Evolutionary conservation across 768 basidiomycete species (phyloP).

Genomic region (Termitomyces sp.): DNA sequence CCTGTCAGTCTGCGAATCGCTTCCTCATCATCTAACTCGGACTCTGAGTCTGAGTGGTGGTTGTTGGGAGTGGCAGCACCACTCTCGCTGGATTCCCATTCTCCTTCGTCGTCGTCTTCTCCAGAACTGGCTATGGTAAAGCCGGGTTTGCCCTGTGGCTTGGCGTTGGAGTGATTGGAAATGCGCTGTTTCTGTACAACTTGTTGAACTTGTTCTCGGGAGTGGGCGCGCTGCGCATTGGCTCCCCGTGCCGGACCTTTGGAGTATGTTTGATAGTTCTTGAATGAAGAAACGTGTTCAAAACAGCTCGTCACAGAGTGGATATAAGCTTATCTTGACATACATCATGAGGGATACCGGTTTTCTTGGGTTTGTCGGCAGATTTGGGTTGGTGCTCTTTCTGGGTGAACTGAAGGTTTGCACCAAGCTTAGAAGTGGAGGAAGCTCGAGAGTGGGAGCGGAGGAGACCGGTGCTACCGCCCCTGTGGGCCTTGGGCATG

Average conservation of each 20-base stretch:
- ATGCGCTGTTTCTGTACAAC: slow-evolving; percentile 19
- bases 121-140: slow-evolving; percentile 54
- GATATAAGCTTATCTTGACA: slow-evolving; percentile 18
- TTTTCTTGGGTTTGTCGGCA: slow-evolving; percentile 51
- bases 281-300: slow-evolving; percentile 2
- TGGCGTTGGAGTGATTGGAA: slow-evolving; percentile 17
- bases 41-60: slow-evolving; percentile 38
- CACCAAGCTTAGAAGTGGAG: slow-evolving; percentile 53
- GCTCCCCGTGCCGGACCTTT: slow-evolving; percentile 24
- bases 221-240: slow-evolving; percentile 32
- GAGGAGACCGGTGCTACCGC: slow-evolving; percentile 37
- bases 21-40: slow-evolving; percentile 29
- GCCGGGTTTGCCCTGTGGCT: slow-evolving; percentile 39
- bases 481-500: slow-evolving; percentile 48
- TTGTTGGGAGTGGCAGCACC: slow-evolving; percentile 64
- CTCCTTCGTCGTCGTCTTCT: slow-evolving; percentile 53
- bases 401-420: slow-evolving; percentile 66
- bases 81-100: slow-evolving; percentile 77
- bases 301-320: slow-evolving; percentile 4
- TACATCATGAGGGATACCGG: slow-evolving; percentile 40
- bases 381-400: slow-evolving; percentile 46
- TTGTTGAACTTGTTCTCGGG: slow-evolving; percentile 26
- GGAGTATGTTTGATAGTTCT: slow-evolving; percentile 18
- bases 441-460: slow-evolving; percentile 63
- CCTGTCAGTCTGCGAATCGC: slow-evolving; percentile 16